phyloP scores from a whole-genome alignment of 257 asterid species.

The Fraxinus excelsior region DNA sequence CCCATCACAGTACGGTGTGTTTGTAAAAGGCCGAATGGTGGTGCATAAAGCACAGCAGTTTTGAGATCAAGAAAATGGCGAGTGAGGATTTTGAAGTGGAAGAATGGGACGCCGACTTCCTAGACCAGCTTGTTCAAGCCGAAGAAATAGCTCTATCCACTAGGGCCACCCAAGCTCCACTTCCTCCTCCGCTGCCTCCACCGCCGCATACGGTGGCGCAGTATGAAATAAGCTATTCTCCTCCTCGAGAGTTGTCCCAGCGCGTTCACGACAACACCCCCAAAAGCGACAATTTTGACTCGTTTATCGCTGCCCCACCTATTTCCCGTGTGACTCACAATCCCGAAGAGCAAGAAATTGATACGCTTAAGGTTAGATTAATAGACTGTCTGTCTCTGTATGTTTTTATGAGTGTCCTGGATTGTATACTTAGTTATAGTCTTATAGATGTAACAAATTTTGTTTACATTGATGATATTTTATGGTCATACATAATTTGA shows the following conservation, averaged over 20 bases:
- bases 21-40: not conserved
- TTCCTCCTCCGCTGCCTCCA: constrained; percentile 20
- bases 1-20: not conserved
- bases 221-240: constrained; percentile 52
- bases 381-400: not conserved
- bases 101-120: constrained; percentile 65
- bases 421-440: not conserved
- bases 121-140: constrained; percentile 44
- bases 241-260: constrained; percentile 90
- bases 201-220: constrained; percentile 34
- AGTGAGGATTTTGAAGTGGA: constrained; percentile 57
- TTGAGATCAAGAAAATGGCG: constrained; percentile 48
- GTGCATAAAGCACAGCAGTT: constrained; percentile 28
- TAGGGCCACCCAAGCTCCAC: constrained; percentile 24
- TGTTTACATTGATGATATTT: constrained; percentile 3
- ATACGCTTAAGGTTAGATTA: constrained; percentile 52
- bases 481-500: not conserved
- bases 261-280: constrained; percentile 26
- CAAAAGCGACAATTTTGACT: constrained; percentile 16
- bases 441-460: not conserved
- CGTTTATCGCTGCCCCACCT: constrained; percentile 11
- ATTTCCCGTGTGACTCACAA: constrained; percentile 28
- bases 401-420: not conserved
- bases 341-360: constrained; percentile 50
- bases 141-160: constrained; percentile 50